phyloP scores from a whole-genome alignment of 768 basidiomycete species.

The Naganishia antarctica region DNA sequence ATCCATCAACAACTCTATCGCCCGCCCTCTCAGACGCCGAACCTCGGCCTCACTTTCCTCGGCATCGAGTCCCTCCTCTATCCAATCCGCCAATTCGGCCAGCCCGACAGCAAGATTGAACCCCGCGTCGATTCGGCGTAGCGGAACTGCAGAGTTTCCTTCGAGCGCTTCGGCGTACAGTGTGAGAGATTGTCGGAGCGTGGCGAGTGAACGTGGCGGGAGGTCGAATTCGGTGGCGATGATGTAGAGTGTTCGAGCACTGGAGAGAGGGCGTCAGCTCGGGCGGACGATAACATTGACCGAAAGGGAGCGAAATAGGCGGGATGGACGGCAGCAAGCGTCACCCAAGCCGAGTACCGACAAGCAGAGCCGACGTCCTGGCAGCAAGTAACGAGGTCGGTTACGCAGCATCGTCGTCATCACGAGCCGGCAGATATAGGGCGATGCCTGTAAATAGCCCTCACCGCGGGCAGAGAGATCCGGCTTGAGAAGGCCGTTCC shows the following conservation, averaged over 20 bases:
- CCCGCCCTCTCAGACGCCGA: background rate
- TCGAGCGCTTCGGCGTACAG: background rate
- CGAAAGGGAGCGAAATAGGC: too few relatives aligned
- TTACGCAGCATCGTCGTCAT: too few relatives aligned
- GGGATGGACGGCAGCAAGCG: too few relatives aligned
- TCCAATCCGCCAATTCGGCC: constrained; percentile 9
- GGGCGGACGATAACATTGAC: too few relatives aligned
- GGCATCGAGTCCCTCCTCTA: background rate
- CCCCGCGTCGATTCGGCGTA: background rate
- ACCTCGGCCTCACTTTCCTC: background rate
- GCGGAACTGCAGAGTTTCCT: background rate
- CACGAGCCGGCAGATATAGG: too few relatives aligned
- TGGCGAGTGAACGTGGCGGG: background rate
- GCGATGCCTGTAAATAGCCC: too few relatives aligned
- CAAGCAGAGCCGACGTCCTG: too few relatives aligned
- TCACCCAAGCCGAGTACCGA: too few relatives aligned
- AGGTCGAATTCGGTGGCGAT: constrained; percentile 13
- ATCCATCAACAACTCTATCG: background rate
- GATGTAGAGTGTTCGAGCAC: constrained; percentile 16
- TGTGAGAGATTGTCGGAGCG: background rate
- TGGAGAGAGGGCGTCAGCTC: background rate
- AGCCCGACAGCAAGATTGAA: constrained; percentile 14
- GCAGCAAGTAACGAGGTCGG: too few relatives aligned
- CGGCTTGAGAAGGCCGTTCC: too few relatives aligned
- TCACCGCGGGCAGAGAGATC: too few relatives aligned